A percentile compares a stretch with the other conserved stretches of the same genome.
phyloP scores from a whole-genome alignment of 495 filamentous ascomycete species.

The Neurospora cerealis region DNA sequence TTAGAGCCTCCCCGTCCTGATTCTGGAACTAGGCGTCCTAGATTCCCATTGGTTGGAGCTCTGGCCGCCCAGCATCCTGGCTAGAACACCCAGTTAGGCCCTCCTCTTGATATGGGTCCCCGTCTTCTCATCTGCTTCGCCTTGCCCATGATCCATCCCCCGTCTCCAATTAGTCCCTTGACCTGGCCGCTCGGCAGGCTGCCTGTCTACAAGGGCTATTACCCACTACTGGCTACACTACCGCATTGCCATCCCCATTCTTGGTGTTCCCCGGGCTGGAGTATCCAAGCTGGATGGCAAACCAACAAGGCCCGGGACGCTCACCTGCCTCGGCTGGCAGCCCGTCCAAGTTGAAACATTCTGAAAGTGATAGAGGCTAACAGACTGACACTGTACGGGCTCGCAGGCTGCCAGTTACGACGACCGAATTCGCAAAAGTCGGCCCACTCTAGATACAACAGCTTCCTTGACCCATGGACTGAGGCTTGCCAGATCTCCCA shows the following conservation, averaged over 20 bases:
- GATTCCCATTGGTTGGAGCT: neutral
- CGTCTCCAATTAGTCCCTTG: neutral
- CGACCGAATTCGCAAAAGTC: conserved; percentile 1
- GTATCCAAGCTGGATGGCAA: neutral
- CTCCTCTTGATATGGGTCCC: neutral
- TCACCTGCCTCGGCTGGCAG: neutral
- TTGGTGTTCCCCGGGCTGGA: neutral
- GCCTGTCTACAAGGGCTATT: neutral
- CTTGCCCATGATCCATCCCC: neutral
- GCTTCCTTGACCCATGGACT: neutral
- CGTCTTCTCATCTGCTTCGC: neutral
- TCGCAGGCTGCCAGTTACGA: neutral
- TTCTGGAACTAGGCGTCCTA: neutral
- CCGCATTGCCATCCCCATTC: neutral
- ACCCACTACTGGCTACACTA: neutral
- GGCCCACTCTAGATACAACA: conserved; percentile 11
- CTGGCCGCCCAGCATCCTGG: neutral
- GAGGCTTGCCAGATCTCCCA: conserved; percentile 18
- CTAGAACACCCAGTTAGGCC: neutral
- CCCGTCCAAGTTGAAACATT: neutral
- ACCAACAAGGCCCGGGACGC: neutral
- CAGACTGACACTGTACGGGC: neutral
- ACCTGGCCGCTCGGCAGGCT: neutral
- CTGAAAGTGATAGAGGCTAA: neutral
- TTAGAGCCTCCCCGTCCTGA: neutral